Evolutionary conservation across 2,329 filamentous ascomycete genomes (phyloP), one percentile per base, ranked within the genome.

Genomic region (Dactylellina sp.): DNA sequence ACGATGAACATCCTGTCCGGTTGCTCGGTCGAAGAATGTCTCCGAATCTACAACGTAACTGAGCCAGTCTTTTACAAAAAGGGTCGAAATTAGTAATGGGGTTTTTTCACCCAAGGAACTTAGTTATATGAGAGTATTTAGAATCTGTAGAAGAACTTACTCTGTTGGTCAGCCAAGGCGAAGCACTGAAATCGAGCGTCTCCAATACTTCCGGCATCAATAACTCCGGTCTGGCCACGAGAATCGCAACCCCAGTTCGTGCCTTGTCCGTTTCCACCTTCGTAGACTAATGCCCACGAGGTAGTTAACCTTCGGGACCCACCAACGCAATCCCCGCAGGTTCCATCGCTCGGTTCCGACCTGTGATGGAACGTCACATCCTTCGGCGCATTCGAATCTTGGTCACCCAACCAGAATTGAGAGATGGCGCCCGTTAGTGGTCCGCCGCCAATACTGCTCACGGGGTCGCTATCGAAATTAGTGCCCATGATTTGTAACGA

Each of bases 391-490:
- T 50, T 40, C 1, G 57, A 62, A 25, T 40, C 20, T 28, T 50
- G 42, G n/a, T 37, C 25, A 7, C 57, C 42, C 14, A 62, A 28
- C 3, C 14, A 32, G 18, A 24, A 52, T 11, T 37, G 7, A 2
- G 57, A 50, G 11, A 28, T 9, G 9, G 25, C 18, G 11, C 22
- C 18, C 4, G 42, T 16, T 24, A 62, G 7, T 25, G 18, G 16
- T 1, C 14, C 39, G 20, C 24, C 37, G 7, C 18, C 20, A 20
- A 52, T 25, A 11, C n/a, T 60, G 18, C 55, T 60, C 2, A 18
- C 24, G 6, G 57, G 57, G n/a, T 52, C 20, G 22, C 57, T 62
- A 16, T 62, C 46, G 57, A 62, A 62, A 40, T 50, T 50, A 1
- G 42, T 24, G 3, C 57, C 57, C 1, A 62, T 20, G 7, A 62